Conservation (phyloP, 768 basidiomycete species). For the Pleurotus salmoneostramineus region DNA sequence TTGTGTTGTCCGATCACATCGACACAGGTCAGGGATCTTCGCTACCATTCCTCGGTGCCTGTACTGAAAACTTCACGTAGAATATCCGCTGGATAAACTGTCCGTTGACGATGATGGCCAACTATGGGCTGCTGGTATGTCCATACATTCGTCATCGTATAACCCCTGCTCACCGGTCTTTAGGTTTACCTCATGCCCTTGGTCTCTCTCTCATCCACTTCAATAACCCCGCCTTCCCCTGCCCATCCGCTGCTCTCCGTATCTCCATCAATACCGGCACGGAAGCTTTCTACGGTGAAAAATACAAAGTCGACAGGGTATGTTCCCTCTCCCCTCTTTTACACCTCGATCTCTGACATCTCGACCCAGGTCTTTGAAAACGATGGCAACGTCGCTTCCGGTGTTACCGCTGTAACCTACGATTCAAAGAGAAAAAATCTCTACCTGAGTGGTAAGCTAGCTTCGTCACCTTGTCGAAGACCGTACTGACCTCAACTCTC, state of each 20-base stretch:
- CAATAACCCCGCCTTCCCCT: conserved; percentile 31
- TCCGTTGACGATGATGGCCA: conserved; percentile 54
- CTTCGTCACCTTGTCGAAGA: not conserved
- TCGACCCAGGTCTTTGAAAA: conserved; percentile 60
- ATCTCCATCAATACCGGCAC: conserved; percentile 50
- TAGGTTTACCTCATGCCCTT: conserved; percentile 41
- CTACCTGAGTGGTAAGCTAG: conserved; percentile 53
- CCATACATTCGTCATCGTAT: not conserved
- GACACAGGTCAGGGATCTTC: conserved; percentile 37
- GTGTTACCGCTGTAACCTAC: conserved; percentile 52
- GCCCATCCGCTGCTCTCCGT: conserved; percentile 48
- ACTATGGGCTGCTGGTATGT: conserved; percentile 59
- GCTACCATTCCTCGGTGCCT: not conserved
- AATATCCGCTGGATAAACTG: conserved; percentile 46
- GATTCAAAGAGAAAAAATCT: conserved; percentile 45
- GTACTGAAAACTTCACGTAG: not conserved
- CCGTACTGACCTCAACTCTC: not conserved
- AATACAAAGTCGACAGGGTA: conserved; percentile 58
- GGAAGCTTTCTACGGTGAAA: conserved; percentile 54
- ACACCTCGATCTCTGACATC: not conserved
- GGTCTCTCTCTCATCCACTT: conserved; percentile 33
- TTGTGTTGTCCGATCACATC: conserved; percentile 51
- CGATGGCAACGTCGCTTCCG: conserved; percentile 52
- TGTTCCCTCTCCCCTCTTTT: not conserved
- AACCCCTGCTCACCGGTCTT: too few species aligned